Evolutionary conservation across 257 asterid genomes (phyloP).

Genomic region (Osmanthus fragrans): DNA sequence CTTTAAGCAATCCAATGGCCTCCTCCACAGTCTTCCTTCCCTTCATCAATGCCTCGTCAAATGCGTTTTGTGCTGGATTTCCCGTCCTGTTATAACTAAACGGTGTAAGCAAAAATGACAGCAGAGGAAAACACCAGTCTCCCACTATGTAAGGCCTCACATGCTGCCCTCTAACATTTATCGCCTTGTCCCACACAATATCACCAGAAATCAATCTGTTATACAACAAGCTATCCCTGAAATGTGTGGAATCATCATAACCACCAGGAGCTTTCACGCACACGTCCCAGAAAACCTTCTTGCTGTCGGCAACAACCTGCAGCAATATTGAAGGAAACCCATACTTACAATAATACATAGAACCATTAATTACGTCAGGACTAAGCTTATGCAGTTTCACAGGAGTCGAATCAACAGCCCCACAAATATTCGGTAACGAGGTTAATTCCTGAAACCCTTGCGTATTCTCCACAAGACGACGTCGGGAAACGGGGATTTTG

Average conservation of each 20-base stretch:
- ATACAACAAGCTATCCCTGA: constrained; percentile 83
- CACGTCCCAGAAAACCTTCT: constrained; percentile 95
- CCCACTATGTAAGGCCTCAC: constrained; percentile 93
- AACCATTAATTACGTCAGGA: constrained; percentile 49
- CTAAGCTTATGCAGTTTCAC: constrained; percentile 63
- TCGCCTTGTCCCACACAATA: constrained; percentile 79
- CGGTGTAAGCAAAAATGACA: constrained; percentile 83
- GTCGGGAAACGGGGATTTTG: constrained; percentile 72
- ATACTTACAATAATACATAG: constrained; percentile 58
- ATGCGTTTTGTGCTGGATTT: constrained; percentile 74
- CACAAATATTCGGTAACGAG: constrained; percentile 76
- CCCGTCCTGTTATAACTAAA: constrained; percentile 69
- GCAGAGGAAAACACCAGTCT: constrained; percentile 84
- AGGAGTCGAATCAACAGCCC: constrained; percentile 85
- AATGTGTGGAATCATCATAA: constrained; percentile 84
- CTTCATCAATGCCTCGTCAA: constrained; percentile 79
- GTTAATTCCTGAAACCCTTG: constrained; percentile 87
- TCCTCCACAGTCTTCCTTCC: constrained; percentile 81
- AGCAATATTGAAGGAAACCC: constrained; percentile 77
- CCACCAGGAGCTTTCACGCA: constrained; percentile 99
- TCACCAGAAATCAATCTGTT: constrained; percentile 79
- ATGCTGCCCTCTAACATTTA: constrained; percentile 74
- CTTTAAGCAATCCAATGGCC: constrained; percentile 89
- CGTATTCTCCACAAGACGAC: constrained; percentile 75
- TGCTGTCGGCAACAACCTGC: constrained; percentile 93